phyloP scores from a whole-genome alignment of 495 filamentous ascomycete genomes.

The Podospora appendiculata region DNA sequence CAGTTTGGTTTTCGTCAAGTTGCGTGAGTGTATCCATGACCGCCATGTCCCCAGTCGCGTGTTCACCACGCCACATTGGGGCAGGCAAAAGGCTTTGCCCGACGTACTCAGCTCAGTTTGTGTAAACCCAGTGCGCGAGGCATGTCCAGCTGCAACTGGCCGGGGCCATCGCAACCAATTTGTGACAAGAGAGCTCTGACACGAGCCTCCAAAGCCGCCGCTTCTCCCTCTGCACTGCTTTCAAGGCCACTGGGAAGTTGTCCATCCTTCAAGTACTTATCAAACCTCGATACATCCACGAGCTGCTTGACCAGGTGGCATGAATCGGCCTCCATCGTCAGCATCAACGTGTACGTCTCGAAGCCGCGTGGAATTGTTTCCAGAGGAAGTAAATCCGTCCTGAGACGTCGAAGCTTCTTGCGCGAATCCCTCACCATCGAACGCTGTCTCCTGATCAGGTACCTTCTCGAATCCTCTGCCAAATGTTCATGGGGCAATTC shows the following conservation, averaged over 20 bases:
- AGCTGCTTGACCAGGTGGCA: constrained; percentile 1
- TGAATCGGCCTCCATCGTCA: constrained; percentile 10
- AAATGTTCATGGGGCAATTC: too few species aligned
- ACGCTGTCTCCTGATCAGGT: constrained; percentile 32
- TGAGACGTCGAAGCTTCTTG: constrained; percentile 27
- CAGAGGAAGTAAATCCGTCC: constrained; percentile 37
- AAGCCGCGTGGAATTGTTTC: constrained; percentile 26
- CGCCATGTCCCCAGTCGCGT: too few species aligned
- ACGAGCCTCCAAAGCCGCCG: background rate
- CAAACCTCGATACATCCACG: background rate
- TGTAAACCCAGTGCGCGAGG: too few species aligned
- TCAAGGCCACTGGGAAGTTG: background rate
- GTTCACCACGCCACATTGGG: too few species aligned
- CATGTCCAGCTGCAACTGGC: too few species aligned
- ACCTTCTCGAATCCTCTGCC: constrained; percentile 28
- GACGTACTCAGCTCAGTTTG: too few species aligned
- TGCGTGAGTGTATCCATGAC: too few species aligned
- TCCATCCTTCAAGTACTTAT: constrained; percentile 9
- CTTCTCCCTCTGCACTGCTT: background rate
- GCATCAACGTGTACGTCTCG: constrained; percentile 18
- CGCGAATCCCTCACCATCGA: constrained; percentile 17
- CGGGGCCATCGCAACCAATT: background rate
- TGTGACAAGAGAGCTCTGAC: background rate
- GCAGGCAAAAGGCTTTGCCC: too few species aligned
- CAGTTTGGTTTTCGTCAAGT: too few species aligned